Evolutionary conservation across 139 green algal species (phyloP), one percentile per base, ranked within the genome.

Genomic region (Picochlorum sp.): DNA sequence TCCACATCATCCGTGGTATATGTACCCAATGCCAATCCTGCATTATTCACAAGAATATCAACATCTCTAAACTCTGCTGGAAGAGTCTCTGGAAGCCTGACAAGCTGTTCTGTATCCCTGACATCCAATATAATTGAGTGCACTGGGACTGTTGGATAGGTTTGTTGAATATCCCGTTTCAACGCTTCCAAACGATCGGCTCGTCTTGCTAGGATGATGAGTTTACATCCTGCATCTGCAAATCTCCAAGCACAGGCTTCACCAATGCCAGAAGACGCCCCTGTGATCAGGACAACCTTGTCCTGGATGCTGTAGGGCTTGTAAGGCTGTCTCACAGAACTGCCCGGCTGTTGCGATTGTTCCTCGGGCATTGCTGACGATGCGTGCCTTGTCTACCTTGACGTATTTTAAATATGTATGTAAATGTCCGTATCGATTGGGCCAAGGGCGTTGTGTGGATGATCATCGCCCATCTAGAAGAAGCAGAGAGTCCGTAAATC

Each of bases 21-120:
- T 6, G 60, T 77, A 7, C 86, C 86, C 20, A 94, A 64, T 4
- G 80, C 87, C 18, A 94, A 68, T 13, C 88, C 88, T 2, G 88
- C 88, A 61, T 95, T 95, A 73, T 94, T 94, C 34, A 95, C 62
- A 16, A 95, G 76, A 54, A 95, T 87, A 66, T 92, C 80, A 1
- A 94, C 72, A 64, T 86, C 60, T 7, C 30, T 28, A 38, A 71
- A 78, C 5, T 49, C 60, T 28, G 23, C 18, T 15, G 73, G 69
- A 26, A 76, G 68, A 8, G 24, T 30, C 8, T 46, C 14, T 18
- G 51, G 61, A n/a, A 59, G 32, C 4, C 18, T 13, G 6, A 26
- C 66, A 30, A 56, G n/a, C n/a, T 65, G 74, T 0, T 67, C 68
- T 4, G 76, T 65, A 28, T 89, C 76, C 30, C 72, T 74, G 58